Conservation (phyloP, 2,329 filamentous ascomycete genomes). For the Rhexocercosporidium sp. region DNA sequence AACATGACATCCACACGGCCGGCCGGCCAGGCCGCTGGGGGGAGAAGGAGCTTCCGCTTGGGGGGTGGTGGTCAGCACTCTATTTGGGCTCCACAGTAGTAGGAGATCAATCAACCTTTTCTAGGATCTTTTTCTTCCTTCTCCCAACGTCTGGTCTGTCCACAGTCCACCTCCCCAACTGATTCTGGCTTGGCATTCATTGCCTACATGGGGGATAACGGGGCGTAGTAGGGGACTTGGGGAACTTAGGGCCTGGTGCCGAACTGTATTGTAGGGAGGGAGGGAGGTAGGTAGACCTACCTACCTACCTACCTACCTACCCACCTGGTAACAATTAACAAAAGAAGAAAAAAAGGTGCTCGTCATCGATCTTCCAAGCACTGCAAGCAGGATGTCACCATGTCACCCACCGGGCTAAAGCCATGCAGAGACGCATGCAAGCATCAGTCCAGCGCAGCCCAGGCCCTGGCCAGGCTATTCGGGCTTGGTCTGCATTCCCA, state of each 20-base stretch:
- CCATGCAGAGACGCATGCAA: neutral
- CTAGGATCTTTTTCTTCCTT: neutral
- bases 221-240: neutral
- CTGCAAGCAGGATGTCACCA: neutral
- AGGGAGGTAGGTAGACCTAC: too few relatives aligned
- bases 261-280: too few relatives aligned
- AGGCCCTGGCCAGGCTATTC: neutral
- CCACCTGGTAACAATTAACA: too few relatives aligned
- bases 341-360: neutral
- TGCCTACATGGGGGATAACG: neutral
- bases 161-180: conserved; percentile 1
- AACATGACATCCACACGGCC: neutral
- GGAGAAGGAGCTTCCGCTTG: neutral
- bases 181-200: neutral
- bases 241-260: neutral
- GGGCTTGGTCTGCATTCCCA: neutral
- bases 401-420: neutral
- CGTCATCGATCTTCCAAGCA: neutral
- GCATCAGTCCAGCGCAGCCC: neutral
- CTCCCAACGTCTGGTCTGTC: neutral
- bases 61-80: conserved; percentile 5
- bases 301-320: too few relatives aligned
- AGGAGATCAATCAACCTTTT: neutral
- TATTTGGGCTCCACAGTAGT: neutral
- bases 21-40: neutral